Percentiles rank a stretch among this genome's conserved stretches.
Evolutionary conservation across 169 alveolate species (phyloP).

Genomic region (Amoebophrya sp.): DNA sequence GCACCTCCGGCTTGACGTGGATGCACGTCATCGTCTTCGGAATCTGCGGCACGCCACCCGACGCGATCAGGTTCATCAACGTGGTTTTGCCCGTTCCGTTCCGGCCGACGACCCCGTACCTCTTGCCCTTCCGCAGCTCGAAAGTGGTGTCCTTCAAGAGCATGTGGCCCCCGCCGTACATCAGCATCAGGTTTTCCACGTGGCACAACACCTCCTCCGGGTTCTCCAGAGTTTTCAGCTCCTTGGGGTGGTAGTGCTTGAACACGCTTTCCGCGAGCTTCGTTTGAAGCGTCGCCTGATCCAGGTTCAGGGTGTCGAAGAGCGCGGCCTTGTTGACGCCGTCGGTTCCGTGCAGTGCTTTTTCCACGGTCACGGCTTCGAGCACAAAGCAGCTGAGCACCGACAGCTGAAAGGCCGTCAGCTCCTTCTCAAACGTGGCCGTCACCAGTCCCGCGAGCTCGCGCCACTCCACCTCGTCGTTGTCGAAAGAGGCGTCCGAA

Average conservation of each 20-base stretch:
- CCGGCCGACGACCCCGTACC: not conserved
- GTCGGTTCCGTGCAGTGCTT: no score
- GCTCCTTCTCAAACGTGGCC: not conserved
- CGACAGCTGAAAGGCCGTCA: not conserved
- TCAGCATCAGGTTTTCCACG: not conserved
- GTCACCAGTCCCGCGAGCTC: not conserved
- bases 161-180: not conserved
- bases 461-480: not conserved
- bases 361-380: not conserved
- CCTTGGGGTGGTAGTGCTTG: not conserved
- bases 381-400: not conserved
- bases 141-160: conserved; percentile 64
- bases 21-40: not conserved
- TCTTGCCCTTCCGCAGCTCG: conserved; percentile 45
- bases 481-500: not conserved
- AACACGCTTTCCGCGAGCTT: not conserved
- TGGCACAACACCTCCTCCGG: not conserved
- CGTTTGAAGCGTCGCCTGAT: no score
- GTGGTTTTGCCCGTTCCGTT: not conserved
- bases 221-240: not conserved
- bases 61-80: not conserved
- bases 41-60: not conserved
- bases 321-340: no score
- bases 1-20: not conserved
- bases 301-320: no score